phyloP scores from a whole-genome alignment of 2,329 filamentous ascomycete species.

The Xylaria sp. region DNA sequence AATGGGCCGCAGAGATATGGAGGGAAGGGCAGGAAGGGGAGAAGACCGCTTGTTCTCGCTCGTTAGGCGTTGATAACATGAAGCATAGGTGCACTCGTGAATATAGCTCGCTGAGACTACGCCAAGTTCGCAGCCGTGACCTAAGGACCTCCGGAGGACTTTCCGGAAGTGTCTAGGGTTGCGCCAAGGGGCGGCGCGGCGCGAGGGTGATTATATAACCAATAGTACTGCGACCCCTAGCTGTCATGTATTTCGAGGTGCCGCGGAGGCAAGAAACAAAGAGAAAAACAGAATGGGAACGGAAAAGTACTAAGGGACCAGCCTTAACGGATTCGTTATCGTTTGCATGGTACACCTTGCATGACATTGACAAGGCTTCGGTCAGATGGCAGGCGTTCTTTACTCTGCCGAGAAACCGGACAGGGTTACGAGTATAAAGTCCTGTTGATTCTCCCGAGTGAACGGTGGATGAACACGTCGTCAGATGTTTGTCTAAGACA shows the following conservation, averaged over 20 bases:
- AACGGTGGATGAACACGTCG: neutral
- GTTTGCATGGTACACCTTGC: neutral
- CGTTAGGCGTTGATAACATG: neutral
- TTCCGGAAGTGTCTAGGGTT: neutral
- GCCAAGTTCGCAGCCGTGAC: neutral
- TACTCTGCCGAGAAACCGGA: neutral
- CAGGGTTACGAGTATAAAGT: constrained; percentile 15
- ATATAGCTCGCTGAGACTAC: neutral
- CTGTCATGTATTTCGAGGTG: neutral
- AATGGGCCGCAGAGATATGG: too few relatives aligned
- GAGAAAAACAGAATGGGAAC: neutral
- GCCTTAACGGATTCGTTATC: neutral
- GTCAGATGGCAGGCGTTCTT: neutral
- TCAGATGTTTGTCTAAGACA: neutral
- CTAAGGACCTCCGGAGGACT: neutral
- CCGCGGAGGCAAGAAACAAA: neutral
- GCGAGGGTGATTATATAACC: neutral
- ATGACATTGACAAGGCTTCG: constrained; percentile 6
- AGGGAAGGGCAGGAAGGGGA: neutral
- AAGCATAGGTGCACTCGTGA: neutral
- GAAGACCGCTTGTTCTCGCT: neutral
- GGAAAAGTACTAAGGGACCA: neutral
- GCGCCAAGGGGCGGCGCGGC: neutral
- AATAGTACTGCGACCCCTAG: neutral
- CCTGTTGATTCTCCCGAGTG: neutral